These are phyloP conservation scores for Hygrocybe coccinea DNA, from an alignment of 768 basidiomycete species.

Conservation along the genomic window DNA sequence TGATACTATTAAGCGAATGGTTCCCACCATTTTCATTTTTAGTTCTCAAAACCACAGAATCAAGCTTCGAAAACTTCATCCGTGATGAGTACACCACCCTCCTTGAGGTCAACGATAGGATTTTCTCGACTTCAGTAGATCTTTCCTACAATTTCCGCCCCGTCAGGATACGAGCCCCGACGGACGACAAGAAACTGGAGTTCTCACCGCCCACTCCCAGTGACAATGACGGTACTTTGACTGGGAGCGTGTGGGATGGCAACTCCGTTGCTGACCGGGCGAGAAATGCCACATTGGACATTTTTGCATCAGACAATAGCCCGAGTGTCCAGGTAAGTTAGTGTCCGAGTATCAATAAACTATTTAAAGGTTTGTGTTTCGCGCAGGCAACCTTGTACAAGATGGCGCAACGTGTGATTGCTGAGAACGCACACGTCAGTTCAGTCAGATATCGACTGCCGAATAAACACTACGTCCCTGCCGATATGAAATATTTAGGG, in stretches of 20 bases:
- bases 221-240: conserved; percentile 33
- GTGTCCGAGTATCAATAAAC: background rate
- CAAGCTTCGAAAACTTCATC: conserved; percentile 75
- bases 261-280: conserved; percentile 48
- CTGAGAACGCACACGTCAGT: conserved; percentile 55
- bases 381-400: conserved; percentile 86
- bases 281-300: conserved; percentile 62
- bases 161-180: conserved; percentile 42
- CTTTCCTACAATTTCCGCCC: conserved; percentile 61
- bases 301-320: conserved; percentile 84
- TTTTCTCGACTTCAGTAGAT: conserved; percentile 87
- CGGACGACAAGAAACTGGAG: conserved; percentile 48
- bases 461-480: conserved; percentile 93
- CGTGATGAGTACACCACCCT: conserved; percentile 89
- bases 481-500: conserved; percentile 71
- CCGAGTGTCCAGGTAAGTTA: conserved; percentile 77
- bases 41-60: conserved; percentile 91
- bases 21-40: background rate
- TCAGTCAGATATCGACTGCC: conserved; percentile 72
- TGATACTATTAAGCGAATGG: too few relatives aligned
- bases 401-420: conserved; percentile 73
- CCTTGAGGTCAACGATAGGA: conserved; percentile 75
- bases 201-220: conserved; percentile 28
- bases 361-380: background rate
- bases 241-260: conserved; percentile 58